phyloP scores from a whole-genome alignment of 2,329 filamentous ascomycete genomes.

The Exophiala oligosperma region DNA sequence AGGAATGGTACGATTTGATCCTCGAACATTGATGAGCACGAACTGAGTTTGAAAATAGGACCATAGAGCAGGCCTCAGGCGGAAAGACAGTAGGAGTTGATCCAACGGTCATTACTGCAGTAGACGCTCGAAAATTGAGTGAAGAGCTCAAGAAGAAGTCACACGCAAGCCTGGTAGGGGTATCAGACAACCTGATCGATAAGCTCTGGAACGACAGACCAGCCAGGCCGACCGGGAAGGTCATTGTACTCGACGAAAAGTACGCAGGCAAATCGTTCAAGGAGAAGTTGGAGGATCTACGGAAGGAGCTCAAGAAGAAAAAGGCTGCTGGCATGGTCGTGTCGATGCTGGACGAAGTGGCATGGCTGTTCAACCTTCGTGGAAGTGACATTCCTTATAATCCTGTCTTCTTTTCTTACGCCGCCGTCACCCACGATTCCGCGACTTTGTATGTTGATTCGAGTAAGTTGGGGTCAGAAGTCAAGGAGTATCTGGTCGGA shows the following conservation, averaged over 20 bases:
- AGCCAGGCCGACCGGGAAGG: conserved; percentile 69
- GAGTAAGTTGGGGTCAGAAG: conserved; percentile 70
- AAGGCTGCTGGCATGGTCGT: conserved; percentile 84
- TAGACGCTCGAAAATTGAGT: conserved; percentile 70
- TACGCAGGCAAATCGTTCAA: conserved; percentile 81
- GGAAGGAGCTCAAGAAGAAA: conserved; percentile 90
- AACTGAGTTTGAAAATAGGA: conserved; percentile 42
- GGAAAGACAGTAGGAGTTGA: conserved; percentile 91
- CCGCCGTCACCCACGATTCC: conserved; percentile 73
- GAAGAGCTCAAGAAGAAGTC: conserved; percentile 87
- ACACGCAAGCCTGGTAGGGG: conserved; percentile 71
- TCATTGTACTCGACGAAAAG: conserved; percentile 69
- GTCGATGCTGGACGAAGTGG: conserved; percentile 83
- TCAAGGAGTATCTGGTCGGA: conserved; percentile 66
- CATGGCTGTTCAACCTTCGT: conserved; percentile 97
- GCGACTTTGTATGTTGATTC: conserved; percentile 84
- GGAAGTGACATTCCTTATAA: conserved; percentile 97
- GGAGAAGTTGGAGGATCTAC: conserved; percentile 79
- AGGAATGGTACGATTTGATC: conserved; percentile 71
- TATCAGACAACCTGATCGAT: conserved; percentile 86
- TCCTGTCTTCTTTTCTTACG: conserved; percentile 97
- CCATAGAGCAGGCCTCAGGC: conserved; percentile 77
- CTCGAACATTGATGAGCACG: conserved; percentile 1
- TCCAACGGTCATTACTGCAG: conserved; percentile 78
- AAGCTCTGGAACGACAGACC: conserved; percentile 80